These are phyloP conservation scores for Obba rivulosa DNA, from an alignment of 768 basidiomycete genomes.

Conservation along the genomic window DNA sequence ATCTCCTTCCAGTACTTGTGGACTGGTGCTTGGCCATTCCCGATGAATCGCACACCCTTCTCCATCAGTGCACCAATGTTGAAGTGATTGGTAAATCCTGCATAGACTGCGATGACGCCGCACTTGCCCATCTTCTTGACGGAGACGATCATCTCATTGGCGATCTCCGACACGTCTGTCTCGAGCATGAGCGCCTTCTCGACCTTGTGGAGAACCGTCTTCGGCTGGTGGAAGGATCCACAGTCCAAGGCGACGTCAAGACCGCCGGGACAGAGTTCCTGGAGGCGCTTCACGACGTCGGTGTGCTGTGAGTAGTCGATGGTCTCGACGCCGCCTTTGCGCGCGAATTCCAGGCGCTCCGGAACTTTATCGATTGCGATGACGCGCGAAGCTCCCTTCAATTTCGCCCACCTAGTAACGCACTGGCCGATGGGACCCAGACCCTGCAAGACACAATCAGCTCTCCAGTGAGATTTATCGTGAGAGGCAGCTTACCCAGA, in stretches of 20 bases:
- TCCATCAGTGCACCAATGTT: conserved; percentile 77
- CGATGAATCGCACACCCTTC: conserved; percentile 66
- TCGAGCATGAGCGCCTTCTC: conserved; percentile 71
- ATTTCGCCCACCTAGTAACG: conserved; percentile 51
- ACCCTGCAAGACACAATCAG: conserved; percentile 31
- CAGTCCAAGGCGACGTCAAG: conserved; percentile 61
- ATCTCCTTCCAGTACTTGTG: conserved; percentile 73
- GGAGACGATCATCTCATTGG: conserved; percentile 45
- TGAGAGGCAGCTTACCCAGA: conserved; percentile 47
- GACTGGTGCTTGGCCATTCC: conserved; percentile 72
- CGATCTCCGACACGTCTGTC: conserved; percentile 65
- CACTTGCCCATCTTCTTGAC: conserved; percentile 46
- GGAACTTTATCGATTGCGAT: conserved; percentile 66
- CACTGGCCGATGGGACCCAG: conserved; percentile 65
- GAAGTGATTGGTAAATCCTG: conserved; percentile 61
- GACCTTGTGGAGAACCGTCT: conserved; percentile 57
- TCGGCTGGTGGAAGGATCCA: conserved; percentile 66
- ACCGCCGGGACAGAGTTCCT: conserved; percentile 58
- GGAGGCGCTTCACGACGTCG: conserved; percentile 47
- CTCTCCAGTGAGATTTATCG: background rate
- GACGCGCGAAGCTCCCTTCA: conserved; percentile 66
- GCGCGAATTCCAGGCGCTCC: conserved; percentile 42
- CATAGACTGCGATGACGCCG: conserved; percentile 67
- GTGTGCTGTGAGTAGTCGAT: conserved; percentile 52
- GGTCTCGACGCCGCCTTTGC: conserved; percentile 44